Evolutionary conservation across 768 basidiomycete genomes (phyloP).

Genomic region (Macrolepiota dolichaula): DNA sequence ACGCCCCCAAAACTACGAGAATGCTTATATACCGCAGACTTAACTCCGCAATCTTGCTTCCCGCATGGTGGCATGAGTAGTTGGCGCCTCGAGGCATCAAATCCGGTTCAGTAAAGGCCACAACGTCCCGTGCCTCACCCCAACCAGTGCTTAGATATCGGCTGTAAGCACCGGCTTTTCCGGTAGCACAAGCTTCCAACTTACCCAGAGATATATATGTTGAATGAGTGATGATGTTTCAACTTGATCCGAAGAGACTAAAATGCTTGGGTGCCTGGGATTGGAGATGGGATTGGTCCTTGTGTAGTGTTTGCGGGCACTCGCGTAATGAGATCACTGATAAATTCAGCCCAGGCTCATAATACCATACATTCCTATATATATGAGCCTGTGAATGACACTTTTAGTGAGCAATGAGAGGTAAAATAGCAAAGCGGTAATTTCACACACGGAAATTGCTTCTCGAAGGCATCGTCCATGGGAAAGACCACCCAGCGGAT

Average conservation of each 20-base stretch:
- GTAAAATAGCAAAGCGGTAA: neutral
- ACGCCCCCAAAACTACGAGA: neutral
- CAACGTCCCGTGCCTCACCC: neutral
- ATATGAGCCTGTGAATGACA: neutral
- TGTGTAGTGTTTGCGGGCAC: neutral
- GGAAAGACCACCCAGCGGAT: neutral
- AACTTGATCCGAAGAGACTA: neutral
- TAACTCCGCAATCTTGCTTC: constrained; percentile 6
- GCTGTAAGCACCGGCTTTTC: neutral
- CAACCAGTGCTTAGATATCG: neutral
- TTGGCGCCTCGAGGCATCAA: constrained; percentile 7
- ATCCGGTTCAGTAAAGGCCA: neutral
- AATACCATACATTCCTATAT: neutral
- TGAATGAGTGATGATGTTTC: neutral
- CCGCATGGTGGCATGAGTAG: neutral
- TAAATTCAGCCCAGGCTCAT: neutral
- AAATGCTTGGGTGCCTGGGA: neutral
- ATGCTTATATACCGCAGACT: neutral
- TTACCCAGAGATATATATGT: neutral
- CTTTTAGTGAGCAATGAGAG: neutral
- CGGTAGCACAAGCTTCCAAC: neutral
- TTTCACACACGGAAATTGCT: neutral
- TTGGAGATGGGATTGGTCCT: neutral
- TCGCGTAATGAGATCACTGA: neutral
- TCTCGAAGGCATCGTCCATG: constrained; percentile 3